Evolutionary conservation across 148 eudicot genomes (phyloP), one percentile per base, ranked within the genome.

Genomic region (Chenopodium berlandieri): DNA sequence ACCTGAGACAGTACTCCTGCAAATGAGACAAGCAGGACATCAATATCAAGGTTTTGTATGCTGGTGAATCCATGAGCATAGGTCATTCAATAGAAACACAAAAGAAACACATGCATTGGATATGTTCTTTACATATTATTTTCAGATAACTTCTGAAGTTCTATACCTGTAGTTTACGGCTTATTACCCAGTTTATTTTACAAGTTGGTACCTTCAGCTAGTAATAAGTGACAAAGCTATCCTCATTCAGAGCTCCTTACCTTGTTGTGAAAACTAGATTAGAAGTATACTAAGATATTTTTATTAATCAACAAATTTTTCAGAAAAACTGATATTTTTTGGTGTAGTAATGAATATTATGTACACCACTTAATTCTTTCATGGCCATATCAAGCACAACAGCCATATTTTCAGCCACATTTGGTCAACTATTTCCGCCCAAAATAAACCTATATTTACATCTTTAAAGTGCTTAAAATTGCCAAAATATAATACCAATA

Each of bases 1-100:
- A 70, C 52, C 48, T n/a, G 27, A 67, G 46, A 44, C 30, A 74
- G 65, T 16, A 83, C 22, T 64, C 85, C 78, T 79, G 79, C 27
- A 79, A 78, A 46, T 32, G 73, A 40, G 73, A 25, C 65, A 79
- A 73, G 31, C n/a, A 75, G 19, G 56, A 52, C 14, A 56, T 78
- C 52, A 81, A 40, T 67, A 31, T 68, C 68, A 75, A 17, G 71
- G 50, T 23, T 60, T 67, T 17, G 20, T 40, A 44, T 40, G 30
- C 56, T 25, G 20, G 44, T 32, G 50, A 75, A 76, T 74, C 13
- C 47, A 65, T 44, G 40, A 25, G 11, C 34, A 74, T 1, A 25
- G 22, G n/a, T 1, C 44, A 2, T 8, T 44, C 44, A 20, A 52
- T 68, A n/a, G 30, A 69, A 75, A 37, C 40, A 66, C n/a, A 48